Evolutionary conservation across 2,329 filamentous ascomycete genomes (phyloP).

Genomic region (Cladosporium sp.): DNA sequence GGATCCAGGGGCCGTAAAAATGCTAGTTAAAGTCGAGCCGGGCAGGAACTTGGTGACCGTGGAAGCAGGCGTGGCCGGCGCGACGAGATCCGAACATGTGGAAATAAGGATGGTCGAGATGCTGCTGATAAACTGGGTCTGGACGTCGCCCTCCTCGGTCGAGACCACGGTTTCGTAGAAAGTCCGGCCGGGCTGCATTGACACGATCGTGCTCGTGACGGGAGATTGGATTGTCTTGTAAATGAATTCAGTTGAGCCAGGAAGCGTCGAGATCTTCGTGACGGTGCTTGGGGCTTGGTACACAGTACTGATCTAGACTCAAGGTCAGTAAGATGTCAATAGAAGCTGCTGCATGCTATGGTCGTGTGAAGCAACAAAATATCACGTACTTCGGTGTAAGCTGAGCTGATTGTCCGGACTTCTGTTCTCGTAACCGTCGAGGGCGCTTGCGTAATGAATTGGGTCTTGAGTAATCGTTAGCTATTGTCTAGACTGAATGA

Average conservation of each 20-base stretch:
- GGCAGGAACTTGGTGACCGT: background rate
- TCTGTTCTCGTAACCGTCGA: background rate
- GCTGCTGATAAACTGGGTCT: background rate
- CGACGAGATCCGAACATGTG: background rate
- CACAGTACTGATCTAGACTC: background rate
- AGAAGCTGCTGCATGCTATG: no score
- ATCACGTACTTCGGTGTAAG: background rate
- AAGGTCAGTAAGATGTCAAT: no score
- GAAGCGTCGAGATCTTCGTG: background rate
- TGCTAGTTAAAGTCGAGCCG: background rate
- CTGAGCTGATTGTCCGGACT: background rate
- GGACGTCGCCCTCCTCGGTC: background rate
- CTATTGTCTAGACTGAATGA: no score
- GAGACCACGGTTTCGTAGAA: slow-evolving; percentile 1
- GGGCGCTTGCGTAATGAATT: background rate
- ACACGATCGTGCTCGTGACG: slow-evolving; percentile 1
- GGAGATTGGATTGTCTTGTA: background rate
- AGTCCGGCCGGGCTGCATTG: background rate
- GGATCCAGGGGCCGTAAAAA: background rate
- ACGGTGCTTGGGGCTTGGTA: background rate
- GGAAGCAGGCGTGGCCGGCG: background rate
- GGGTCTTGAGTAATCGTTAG: background rate
- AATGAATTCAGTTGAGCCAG: background rate
- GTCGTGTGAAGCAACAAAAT: no score
- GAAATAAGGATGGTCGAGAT: background rate